These are phyloP conservation scores for Talaromyces adpressus DNA, from an alignment of 495 filamentous ascomycete species.

Conservation along the genomic window DNA sequence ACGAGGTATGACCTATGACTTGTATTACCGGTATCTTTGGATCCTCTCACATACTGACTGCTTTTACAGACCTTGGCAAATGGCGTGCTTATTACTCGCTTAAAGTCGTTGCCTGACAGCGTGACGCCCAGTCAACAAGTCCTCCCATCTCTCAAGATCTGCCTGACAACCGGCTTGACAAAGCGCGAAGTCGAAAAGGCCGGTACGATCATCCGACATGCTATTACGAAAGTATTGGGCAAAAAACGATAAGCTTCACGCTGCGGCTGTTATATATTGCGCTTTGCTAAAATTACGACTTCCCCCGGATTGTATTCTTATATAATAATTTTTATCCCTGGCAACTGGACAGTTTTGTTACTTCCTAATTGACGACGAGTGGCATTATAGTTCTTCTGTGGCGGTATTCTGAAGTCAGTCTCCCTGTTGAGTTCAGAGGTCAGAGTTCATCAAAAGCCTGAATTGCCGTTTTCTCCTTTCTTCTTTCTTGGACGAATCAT, in stretches of 20 bases:
- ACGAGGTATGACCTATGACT: constrained; percentile 60
- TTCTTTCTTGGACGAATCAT: not conserved
- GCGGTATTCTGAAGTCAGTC: not conserved
- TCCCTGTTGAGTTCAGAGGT: not conserved
- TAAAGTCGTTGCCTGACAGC: constrained; percentile 68
- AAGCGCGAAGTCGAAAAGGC: constrained; percentile 95
- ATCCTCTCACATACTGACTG: constrained; percentile 9
- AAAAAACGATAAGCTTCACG: constrained; percentile 38
- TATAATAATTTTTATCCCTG: not conserved
- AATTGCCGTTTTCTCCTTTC: not conserved
- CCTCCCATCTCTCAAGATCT: constrained; percentile 79
- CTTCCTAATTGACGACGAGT: not conserved
- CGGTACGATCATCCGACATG: constrained; percentile 79
- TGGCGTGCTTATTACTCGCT: constrained; percentile 76
- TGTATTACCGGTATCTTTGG: not conserved
- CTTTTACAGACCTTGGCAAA: constrained; percentile 60
- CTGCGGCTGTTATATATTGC: not conserved
- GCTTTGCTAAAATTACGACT: not conserved
- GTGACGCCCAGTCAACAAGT: constrained; percentile 58
- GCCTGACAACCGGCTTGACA: constrained; percentile 75
- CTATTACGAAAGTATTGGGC: constrained; percentile 80
- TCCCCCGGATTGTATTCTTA: not conserved
- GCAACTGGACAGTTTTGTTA: not conserved
- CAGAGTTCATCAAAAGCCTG: not conserved
- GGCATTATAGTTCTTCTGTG: not conserved